These are phyloP conservation scores for Yarrowia porcina DNA, from an alignment of 805 yeast species.

Conservation along the genomic window DNA sequence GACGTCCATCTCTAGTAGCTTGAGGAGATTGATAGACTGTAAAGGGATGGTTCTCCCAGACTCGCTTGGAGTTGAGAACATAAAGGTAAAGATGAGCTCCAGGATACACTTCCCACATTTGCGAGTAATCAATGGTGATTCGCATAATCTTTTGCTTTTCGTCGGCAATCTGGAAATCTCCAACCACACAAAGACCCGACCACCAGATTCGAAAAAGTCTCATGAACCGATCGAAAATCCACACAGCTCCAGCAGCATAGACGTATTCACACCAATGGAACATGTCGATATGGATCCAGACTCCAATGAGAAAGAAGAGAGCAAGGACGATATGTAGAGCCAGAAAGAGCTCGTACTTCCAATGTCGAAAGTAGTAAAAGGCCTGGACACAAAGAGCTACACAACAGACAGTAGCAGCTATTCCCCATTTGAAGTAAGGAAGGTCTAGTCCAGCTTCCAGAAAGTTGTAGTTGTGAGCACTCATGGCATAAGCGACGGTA, in stretches of 20 bases:
- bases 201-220: slow-evolving; percentile 53
- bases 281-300: slow-evolving; percentile 54
- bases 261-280: slow-evolving; percentile 47
- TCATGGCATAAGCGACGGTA: slow-evolving; percentile 16
- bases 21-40: slow-evolving; percentile 40
- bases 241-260: slow-evolving; percentile 57
- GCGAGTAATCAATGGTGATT: slow-evolving; percentile 41
- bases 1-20: slow-evolving; percentile 26
- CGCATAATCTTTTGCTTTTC: slow-evolving; percentile 30
- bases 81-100: slow-evolving; percentile 58
- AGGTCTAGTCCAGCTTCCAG: neutral
- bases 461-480: slow-evolving; percentile 22
- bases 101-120: slow-evolving; percentile 49
- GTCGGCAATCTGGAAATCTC: slow-evolving; percentile 4
- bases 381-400: slow-evolving; percentile 50
- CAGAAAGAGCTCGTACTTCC: slow-evolving; percentile 59
- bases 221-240: slow-evolving; percentile 66
- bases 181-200: slow-evolving; percentile 48
- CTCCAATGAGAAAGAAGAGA: slow-evolving; percentile 49
- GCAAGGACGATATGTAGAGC: slow-evolving; percentile 56
- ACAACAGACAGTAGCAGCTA: slow-evolving; percentile 44
- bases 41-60: slow-evolving; percentile 77
- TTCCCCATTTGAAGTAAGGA: slow-evolving; percentile 40
- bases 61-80: slow-evolving; percentile 49
- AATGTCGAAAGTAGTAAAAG: slow-evolving; percentile 49